Base-by-base conservation (phyloP, 306 rosid genomes). In the Boehmeria nivea region DNA sequence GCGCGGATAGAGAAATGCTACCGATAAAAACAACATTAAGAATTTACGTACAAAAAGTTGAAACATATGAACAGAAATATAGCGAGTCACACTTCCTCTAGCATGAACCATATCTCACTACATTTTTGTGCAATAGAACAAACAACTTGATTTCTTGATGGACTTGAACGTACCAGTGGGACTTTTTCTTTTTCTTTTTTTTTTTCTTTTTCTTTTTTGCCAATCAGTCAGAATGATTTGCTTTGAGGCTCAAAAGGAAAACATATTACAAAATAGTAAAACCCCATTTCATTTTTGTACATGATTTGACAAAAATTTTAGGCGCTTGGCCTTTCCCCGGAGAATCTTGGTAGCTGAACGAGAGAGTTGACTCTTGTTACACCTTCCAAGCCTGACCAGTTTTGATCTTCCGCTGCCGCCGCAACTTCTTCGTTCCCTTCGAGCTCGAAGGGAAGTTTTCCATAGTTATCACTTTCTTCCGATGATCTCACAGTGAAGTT, bases 331-430 rank as follows among this genome's bases (percentile, higher is more conserved):
- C 83, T 71, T 68, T 77, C 94, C 57, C 72, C 85, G 5, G 95
- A 87, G 74, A 93, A 93, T 79, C 99, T 79, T 51, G 99, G 99
- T 33, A 93, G 99, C 57, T 87, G 96, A 60, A 93, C 96, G 12
- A 93, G 79, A 22, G 99, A 93, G 83, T 93, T 93, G 57, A 93
- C 99, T 8, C 95, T 83, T 2, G 99, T 93, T 46, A 93, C 99
- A 2, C 99, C 99, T 72, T 87, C 96, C 81, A 93, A 81, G 50
- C 99, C 99, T 15, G 61, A 87, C 99, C 96, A 93, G 73, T 83
- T 83, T 65, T 93, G 95, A 70, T 87, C 96, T 59, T 91, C 96
- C n/a, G 77, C 96, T 16, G 78, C 53, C 6, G 72, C 53, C 42
- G 72, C 43, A n/a, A 79, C 61, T 65, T 59, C 89, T 24, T 67